Evolutionary conservation across 805 yeast species (phyloP).

Genomic region (Wickerhamiella sergipiensis): DNA sequence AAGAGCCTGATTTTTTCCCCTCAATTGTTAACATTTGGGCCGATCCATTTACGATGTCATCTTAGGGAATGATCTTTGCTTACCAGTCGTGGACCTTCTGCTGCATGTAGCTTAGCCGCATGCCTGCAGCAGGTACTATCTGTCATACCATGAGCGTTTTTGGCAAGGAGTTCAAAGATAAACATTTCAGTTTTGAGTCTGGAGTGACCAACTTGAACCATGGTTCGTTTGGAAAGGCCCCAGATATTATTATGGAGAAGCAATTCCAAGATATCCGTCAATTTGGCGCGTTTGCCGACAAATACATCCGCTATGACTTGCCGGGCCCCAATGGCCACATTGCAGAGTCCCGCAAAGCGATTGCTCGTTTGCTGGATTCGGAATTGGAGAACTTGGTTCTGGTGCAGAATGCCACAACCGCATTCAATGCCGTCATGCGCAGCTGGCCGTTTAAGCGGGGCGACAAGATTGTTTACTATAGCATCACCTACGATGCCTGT

Average conservation of each 20-base stretch:
- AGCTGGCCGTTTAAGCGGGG: conserved; percentile 38
- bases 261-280: conserved; percentile 22
- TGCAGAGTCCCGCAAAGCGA: conserved; percentile 21
- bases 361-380: conserved; percentile 35
- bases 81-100: too few relatives aligned
- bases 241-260: conserved; percentile 33
- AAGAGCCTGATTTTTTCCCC: neutral
- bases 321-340: conserved; percentile 8
- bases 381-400: conserved; percentile 38
- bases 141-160: conserved; percentile 19
- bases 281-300: conserved; percentile 35
- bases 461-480: conserved; percentile 37
- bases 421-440: conserved; percentile 42
- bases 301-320: conserved; percentile 25
- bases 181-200: conserved; percentile 34
- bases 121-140: neutral
- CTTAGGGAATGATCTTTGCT: too few relatives aligned
- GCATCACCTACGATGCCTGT: conserved; percentile 43
- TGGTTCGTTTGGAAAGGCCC: conserved; percentile 50
- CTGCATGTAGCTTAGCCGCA: neutral
- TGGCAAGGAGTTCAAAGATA: conserved; percentile 37
- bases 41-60: too few relatives aligned
- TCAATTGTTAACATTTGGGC: neutral
- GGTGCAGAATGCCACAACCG: conserved; percentile 47
- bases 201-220: conserved; percentile 40